Evolutionary conservation across 2,329 filamentous ascomycete genomes (phyloP).

Genomic region (Aspergillus tubingensis): DNA sequence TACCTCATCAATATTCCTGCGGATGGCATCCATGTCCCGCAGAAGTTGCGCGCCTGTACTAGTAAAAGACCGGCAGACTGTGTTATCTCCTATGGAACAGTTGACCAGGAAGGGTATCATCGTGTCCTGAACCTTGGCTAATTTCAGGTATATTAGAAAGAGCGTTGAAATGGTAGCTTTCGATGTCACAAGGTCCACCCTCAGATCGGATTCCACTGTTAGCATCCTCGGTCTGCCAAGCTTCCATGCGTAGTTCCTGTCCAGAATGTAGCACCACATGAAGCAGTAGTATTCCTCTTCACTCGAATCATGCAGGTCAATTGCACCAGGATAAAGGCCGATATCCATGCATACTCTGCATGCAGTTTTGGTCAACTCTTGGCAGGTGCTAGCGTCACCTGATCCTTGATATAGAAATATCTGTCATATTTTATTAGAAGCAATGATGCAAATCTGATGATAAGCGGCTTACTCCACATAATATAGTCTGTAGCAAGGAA

Average conservation of each 20-base stretch:
- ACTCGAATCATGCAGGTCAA: background rate
- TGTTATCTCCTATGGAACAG: too few relatives aligned
- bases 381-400: conserved; percentile 21
- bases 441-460: background rate
- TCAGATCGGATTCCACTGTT: too few relatives aligned
- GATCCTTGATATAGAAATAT: conserved; percentile 26
- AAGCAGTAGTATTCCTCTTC: conserved; percentile 26
- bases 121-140: too few relatives aligned
- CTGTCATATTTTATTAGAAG: background rate
- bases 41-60: too few relatives aligned
- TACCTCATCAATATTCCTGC: too few relatives aligned
- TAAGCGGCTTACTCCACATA: conserved; percentile 15
- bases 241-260: conserved; percentile 27
- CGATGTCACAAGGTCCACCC: too few relatives aligned
- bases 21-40: too few relatives aligned
- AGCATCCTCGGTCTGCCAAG: background rate
- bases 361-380: conserved; percentile 22
- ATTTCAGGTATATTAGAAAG: too few relatives aligned
- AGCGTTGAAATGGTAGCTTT: too few relatives aligned
- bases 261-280: conserved; percentile 27
- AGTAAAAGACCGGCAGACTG: too few relatives aligned
- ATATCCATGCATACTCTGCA: conserved; percentile 24
- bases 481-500: conserved; percentile 18
- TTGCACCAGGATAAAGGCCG: conserved; percentile 1
- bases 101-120: too few relatives aligned